Conservation (phyloP, 768 basidiomycete species). For the Boletellus emodensis region DNA sequence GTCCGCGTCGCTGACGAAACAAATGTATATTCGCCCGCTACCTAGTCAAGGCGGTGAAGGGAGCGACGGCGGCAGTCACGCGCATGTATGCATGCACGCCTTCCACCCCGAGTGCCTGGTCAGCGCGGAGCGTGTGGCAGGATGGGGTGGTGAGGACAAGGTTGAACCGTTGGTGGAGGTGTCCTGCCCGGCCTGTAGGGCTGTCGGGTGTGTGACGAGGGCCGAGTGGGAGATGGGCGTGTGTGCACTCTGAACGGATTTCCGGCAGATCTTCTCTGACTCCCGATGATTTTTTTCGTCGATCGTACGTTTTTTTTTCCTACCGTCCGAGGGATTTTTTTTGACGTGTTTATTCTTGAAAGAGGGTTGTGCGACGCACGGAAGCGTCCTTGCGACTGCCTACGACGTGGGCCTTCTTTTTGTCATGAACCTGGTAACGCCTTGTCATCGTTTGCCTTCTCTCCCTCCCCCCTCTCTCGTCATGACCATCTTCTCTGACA, state of each 20-base stretch:
- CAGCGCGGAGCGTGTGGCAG: constrained; percentile 57
- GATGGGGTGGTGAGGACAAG: constrained; percentile 52
- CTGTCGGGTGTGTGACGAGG: constrained; percentile 54
- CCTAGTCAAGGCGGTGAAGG: constrained; percentile 11
- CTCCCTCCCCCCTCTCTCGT: not conserved
- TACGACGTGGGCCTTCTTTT: too few species aligned
- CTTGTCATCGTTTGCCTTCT: too few species aligned
- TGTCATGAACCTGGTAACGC: too few species aligned
- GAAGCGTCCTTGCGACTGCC: too few species aligned
- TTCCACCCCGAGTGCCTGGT: constrained; percentile 78
- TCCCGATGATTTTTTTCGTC: not conserved
- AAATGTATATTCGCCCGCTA: constrained; percentile 22
- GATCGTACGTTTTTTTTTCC: constrained; percentile 4
- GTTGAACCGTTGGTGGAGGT: constrained; percentile 51
- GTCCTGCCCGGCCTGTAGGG: constrained; percentile 70
- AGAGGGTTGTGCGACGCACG: too few species aligned
- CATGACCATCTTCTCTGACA: not conserved
- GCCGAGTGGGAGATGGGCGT: constrained; percentile 59
- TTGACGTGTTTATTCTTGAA: not conserved
- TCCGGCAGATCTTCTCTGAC: not conserved
- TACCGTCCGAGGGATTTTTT: too few species aligned
- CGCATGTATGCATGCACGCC: constrained; percentile 50
- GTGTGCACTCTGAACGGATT: constrained; percentile 22
- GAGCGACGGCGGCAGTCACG: constrained; percentile 6
- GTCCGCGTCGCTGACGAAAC: constrained; percentile 18